Evolutionary conservation across 345 rosid species (phyloP).

Genomic region (Anastatica hierochuntica): DNA sequence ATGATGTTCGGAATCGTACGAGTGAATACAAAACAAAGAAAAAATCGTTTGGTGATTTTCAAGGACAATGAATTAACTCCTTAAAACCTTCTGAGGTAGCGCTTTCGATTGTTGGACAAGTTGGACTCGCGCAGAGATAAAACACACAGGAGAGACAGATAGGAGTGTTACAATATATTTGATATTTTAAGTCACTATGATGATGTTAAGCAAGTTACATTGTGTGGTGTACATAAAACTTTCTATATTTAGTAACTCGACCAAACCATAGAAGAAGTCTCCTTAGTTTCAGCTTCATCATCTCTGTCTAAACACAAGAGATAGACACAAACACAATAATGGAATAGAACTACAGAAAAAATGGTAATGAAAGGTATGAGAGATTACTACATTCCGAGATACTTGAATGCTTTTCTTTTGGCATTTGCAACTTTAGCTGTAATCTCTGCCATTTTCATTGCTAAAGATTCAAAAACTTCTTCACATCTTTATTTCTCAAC

Average conservation of each 20-base stretch:
- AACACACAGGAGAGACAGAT: too few relatives aligned
- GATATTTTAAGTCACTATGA: too few relatives aligned
- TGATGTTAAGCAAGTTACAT: neutral
- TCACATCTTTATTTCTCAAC: constrained; percentile 23
- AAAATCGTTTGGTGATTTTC: too few relatives aligned
- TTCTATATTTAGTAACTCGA: neutral
- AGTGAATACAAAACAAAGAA: too few relatives aligned
- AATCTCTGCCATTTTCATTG: constrained; percentile 18
- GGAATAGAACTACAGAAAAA: neutral
- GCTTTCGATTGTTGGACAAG: too few relatives aligned
- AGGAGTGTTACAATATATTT: too few relatives aligned
- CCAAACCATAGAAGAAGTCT: neutral
- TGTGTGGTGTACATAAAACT: neutral
- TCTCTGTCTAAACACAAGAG: neutral
- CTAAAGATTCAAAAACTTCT: constrained; percentile 10
- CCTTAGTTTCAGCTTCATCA: constrained; percentile 12
- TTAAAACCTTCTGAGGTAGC: too few relatives aligned
- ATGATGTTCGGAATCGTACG: too few relatives aligned
- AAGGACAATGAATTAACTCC: too few relatives aligned
- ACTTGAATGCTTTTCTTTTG: constrained; percentile 25
- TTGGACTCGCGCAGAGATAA: too few relatives aligned
- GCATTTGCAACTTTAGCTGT: constrained; percentile 20
- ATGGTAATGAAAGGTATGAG: constrained; percentile 5
- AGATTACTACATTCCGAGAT: constrained; percentile 19
- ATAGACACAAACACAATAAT: neutral